These are phyloP conservation scores for Populus ilicifolia DNA, from an alignment of 345 rosid species.

Conservation along the genomic window DNA sequence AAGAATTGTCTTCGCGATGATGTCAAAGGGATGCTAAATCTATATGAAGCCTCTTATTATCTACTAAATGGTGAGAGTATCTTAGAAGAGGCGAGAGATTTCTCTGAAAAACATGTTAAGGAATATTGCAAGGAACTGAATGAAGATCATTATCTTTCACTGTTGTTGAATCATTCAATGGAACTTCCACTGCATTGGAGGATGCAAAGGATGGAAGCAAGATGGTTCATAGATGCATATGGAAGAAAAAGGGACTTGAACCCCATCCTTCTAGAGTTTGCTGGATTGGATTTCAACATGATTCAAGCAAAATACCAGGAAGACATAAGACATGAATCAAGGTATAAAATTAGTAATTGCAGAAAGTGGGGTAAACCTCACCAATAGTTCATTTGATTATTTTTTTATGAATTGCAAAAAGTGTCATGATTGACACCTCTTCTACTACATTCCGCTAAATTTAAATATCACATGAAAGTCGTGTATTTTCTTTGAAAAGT, in stretches of 20 bases:
- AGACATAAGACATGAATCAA: constrained; percentile 23
- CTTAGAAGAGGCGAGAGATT: constrained; percentile 27
- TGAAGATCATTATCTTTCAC: neutral
- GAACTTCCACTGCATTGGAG: constrained; percentile 38
- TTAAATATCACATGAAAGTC: too few relatives aligned
- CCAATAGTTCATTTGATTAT: too few relatives aligned
- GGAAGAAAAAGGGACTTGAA: constrained; percentile 15
- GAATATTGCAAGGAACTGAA: constrained; percentile 3
- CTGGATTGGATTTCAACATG: constrained; percentile 32
- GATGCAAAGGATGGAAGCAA: constrained; percentile 23
- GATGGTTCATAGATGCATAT: constrained; percentile 34
- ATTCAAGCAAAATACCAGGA: constrained; percentile 33
- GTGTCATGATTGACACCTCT: too few relatives aligned
- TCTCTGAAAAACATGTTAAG: constrained; percentile 20
- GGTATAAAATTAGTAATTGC: neutral
- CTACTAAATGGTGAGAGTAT: constrained; percentile 18
- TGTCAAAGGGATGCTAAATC: constrained; percentile 21
- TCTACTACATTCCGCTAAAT: too few relatives aligned
- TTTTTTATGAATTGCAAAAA: too few relatives aligned
- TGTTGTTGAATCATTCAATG: constrained; percentile 30
- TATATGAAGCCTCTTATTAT: constrained; percentile 38
- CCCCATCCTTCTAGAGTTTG: constrained; percentile 29
- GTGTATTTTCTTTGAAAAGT: too few relatives aligned
- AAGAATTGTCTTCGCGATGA: constrained; percentile 20
- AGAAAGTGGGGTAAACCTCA: too few relatives aligned